A percentile compares a stretch with the other conserved stretches of the same genome.
phyloP scores from a whole-genome alignment of 2,329 filamentous ascomycete species.

The Pyrenochaeta sp. region DNA sequence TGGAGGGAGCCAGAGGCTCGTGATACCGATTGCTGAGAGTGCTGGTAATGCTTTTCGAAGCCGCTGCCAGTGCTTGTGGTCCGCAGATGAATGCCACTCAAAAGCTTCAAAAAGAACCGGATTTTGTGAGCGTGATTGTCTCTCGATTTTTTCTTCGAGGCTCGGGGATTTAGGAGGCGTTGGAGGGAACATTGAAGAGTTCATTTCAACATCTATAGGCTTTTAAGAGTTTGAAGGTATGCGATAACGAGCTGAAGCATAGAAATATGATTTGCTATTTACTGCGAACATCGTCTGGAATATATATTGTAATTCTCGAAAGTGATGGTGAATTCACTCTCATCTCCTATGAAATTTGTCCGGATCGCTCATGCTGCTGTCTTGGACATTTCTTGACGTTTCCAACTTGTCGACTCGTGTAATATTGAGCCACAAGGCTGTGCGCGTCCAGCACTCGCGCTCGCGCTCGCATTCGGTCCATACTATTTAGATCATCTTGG shows the following conservation, averaged over 20 bases:
- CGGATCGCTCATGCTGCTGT: background rate
- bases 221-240: no score
- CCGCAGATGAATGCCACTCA: conserved; percentile 71
- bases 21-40: conserved; percentile 64
- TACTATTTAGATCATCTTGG: background rate
- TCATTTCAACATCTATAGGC: no score
- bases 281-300: background rate
- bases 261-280: background rate
- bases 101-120: conserved; percentile 66
- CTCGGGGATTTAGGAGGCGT: background rate
- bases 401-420: background rate
- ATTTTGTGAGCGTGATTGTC: conserved; percentile 24
- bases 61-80: conserved; percentile 64
- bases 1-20: conserved; percentile 66
- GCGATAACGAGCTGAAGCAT: background rate
- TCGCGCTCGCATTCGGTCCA: background rate
- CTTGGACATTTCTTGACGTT: background rate
- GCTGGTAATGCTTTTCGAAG: conserved; percentile 58
- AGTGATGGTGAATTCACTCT: background rate
- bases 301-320: background rate
- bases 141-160: background rate
- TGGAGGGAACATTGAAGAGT: background rate
- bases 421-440: background rate
- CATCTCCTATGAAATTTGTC: background rate
- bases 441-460: background rate